A percentile compares a stretch with the other conserved stretches of the same genome.
Evolutionary conservation across 1,284 basidiomycete species (phyloP).

Genomic region (Ceratobasidium sp.): DNA sequence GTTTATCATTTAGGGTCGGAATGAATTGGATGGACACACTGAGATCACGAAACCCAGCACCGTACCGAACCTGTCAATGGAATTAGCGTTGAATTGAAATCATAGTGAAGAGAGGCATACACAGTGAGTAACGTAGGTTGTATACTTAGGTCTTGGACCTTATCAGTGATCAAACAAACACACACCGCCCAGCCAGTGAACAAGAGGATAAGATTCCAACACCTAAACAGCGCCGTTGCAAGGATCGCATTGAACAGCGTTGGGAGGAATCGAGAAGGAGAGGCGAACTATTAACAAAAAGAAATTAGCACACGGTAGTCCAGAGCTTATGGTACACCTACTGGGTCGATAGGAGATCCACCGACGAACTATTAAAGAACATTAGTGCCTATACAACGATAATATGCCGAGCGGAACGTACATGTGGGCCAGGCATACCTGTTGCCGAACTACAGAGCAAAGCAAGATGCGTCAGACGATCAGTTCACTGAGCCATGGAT

Average conservation of each 20-base stretch:
- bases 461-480: not conserved
- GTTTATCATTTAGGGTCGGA: not conserved
- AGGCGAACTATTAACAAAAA: slow-evolving; percentile 35
- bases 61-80: slow-evolving; percentile 63
- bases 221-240: slow-evolving; percentile 74
- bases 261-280: slow-evolving; percentile 37
- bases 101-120: slow-evolving; percentile 57
- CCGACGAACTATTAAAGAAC: slow-evolving; percentile 8
- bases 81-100: slow-evolving; percentile 11
- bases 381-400: not conserved
- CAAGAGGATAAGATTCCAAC: slow-evolving; percentile 76
- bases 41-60: slow-evolving; percentile 76
- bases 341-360: slow-evolving; percentile 30
- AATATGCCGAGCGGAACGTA: not conserved
- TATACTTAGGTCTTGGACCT: slow-evolving; percentile 63
- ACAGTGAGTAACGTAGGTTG: slow-evolving; percentile 71
- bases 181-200: slow-evolving; percentile 71
- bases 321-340: not conserved
- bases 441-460: not conserved
- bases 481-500: not conserved
- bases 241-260: slow-evolving; percentile 53
- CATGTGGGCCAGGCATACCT: slow-evolving; percentile 14
- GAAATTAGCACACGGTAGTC: not conserved
- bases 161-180: slow-evolving; percentile 65
- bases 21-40: not conserved